Evolutionary conservation across 805 yeast species (phyloP).

Genomic region (Hanseniaspora singularis): DNA sequence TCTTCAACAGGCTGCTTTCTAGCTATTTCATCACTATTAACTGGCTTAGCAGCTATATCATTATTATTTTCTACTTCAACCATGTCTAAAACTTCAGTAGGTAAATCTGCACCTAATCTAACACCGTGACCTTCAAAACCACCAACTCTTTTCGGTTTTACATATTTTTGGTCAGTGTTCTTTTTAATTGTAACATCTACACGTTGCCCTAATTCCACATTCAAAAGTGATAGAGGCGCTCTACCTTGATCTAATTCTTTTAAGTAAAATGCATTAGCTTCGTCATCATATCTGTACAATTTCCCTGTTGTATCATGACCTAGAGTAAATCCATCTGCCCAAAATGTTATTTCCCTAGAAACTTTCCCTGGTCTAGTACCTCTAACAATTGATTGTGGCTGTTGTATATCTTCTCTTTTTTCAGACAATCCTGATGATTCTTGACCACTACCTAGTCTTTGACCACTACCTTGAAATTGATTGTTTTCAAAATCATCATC

Average conservation of each 20-base stretch:
- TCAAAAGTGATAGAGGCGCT: constrained; percentile 74
- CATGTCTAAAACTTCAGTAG: constrained; percentile 40
- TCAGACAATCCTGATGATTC: constrained; percentile 23
- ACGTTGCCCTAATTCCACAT: constrained; percentile 80
- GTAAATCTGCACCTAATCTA: constrained; percentile 80
- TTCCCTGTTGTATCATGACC: constrained; percentile 61
- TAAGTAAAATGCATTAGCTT: constrained; percentile 66
- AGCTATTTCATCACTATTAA: constrained; percentile 21
- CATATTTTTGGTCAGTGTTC: constrained; percentile 69
- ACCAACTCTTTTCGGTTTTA: constrained; percentile 51
- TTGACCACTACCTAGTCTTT: constrained; percentile 31
- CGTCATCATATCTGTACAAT: constrained; percentile 80
- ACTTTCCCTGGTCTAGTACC: constrained; percentile 37
- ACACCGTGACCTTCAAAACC: constrained; percentile 75
- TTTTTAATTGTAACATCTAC: constrained; percentile 82
- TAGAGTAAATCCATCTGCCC: constrained; percentile 93
- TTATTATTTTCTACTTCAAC: constrained; percentile 4
- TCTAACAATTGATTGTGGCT: constrained; percentile 26
- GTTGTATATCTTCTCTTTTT: constrained; percentile 24
- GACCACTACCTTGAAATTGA: constrained; percentile 34
- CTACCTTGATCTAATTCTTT: constrained; percentile 76
- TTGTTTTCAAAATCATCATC: constrained; percentile 24
- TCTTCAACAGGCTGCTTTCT: constrained; percentile 21
- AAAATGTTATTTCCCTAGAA: constrained; percentile 73
- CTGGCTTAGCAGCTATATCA: neutral